These are phyloP conservation scores for Senna siamea DNA, from an alignment of 306 rosid species.

Conservation along the genomic window DNA sequence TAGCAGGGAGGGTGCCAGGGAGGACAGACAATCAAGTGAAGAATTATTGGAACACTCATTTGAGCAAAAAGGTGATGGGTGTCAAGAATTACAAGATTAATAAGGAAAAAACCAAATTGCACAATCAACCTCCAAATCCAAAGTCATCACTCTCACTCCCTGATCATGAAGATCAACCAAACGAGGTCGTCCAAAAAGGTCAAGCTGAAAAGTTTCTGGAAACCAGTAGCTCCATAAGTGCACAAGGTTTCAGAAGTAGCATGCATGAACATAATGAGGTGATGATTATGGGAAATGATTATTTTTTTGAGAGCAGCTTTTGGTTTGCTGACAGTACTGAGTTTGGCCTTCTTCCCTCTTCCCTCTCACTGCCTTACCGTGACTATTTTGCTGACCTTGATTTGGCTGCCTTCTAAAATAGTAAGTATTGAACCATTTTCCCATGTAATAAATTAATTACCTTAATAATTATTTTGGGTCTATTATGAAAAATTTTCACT, in stretches of 20 bases:
- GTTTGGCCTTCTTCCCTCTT: slow-evolving; percentile 17
- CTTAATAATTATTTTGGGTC: neutral
- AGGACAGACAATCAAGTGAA: slow-evolving; percentile 78
- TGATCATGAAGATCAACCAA: too few species aligned
- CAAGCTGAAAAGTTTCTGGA: neutral
- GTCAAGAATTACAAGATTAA: neutral
- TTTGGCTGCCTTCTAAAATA: slow-evolving; percentile 36
- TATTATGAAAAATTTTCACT: too few species aligned
- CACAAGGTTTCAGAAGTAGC: neutral
- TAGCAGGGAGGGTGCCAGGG: slow-evolving; percentile 76
- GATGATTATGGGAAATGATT: neutral
- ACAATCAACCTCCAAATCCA: neutral
- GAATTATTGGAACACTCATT: slow-evolving; percentile 69
- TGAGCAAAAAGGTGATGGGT: slow-evolving; percentile 57
- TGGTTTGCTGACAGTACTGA: slow-evolving; percentile 33
- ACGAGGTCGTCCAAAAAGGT: neutral
- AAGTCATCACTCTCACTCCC: too few species aligned
- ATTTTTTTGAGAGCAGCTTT: slow-evolving; percentile 25
- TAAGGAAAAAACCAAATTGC: slow-evolving; percentile 36
- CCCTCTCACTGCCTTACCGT: slow-evolving; percentile 16
- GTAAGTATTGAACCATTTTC: neutral
- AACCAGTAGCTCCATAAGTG: too few species aligned
- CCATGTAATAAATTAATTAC: neutral
- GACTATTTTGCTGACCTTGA: slow-evolving; percentile 35
- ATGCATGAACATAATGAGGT: slow-evolving; percentile 20